Evolutionary conservation across 2,329 filamentous ascomycete species (phyloP).

Genomic region (Pyricularia sp.): DNA sequence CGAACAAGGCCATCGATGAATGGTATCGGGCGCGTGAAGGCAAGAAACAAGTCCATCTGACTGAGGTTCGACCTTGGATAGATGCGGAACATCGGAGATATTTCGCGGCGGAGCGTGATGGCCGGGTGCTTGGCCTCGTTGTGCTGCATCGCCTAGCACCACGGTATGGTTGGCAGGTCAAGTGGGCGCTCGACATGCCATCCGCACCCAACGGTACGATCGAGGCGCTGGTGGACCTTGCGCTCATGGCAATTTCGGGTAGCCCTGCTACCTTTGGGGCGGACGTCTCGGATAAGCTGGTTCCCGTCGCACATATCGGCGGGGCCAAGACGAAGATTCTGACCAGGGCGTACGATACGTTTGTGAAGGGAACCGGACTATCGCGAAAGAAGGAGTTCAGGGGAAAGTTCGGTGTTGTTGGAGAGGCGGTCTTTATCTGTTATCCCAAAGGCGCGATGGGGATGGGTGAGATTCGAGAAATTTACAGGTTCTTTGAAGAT

Average conservation of each 20-base stretch:
- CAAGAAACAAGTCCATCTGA: slow-evolving; percentile 75
- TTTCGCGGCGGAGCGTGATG: slow-evolving; percentile 69
- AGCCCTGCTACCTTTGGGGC: slow-evolving; percentile 77
- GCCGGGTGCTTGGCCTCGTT: slow-evolving; percentile 67
- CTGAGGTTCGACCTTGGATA: slow-evolving; percentile 82
- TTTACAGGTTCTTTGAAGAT: slow-evolving; percentile 84
- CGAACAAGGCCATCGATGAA: slow-evolving; percentile 64
- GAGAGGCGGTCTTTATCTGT: slow-evolving; percentile 81
- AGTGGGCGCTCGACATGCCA: slow-evolving; percentile 93
- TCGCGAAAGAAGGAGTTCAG: slow-evolving; percentile 82
- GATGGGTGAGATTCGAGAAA: slow-evolving; percentile 71
- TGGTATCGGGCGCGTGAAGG: slow-evolving; percentile 78
- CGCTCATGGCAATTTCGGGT: slow-evolving; percentile 42
- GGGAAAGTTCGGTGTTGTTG: slow-evolving; percentile 77
- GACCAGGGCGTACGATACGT: slow-evolving; percentile 70
- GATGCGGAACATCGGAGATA: slow-evolving; percentile 78
- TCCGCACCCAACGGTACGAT: slow-evolving; percentile 78
- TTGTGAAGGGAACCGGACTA: slow-evolving; percentile 74
- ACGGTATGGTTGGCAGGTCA: slow-evolving; percentile 82
- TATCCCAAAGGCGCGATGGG: slow-evolving; percentile 83
- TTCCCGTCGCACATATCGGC: slow-evolving; percentile 73
- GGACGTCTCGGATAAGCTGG: slow-evolving; percentile 66
- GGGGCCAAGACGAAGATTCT: slow-evolving; percentile 74
- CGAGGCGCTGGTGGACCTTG: slow-evolving; percentile 69
- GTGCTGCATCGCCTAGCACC: slow-evolving; percentile 75